Evolutionary conservation across 129 eudicot genomes (phyloP), one percentile per base, ranked within the genome.

Genomic region (Artemisia argyi): DNA sequence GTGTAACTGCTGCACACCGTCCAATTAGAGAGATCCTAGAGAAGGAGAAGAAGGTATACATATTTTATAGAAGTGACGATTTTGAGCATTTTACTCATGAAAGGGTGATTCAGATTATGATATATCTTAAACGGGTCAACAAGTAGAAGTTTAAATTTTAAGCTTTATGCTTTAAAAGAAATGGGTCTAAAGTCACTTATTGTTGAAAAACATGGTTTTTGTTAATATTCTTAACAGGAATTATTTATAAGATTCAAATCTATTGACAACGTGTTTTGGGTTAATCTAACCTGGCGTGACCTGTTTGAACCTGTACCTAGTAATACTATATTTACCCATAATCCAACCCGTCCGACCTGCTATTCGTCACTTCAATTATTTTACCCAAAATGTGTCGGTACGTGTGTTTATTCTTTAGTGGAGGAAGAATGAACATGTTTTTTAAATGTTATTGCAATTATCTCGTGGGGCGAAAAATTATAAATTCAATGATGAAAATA

Each of bases 1-100:
- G 98, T 80, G 96, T 93, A 52, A 83, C 98, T 44, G 98, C 98
- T 67, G 98, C 98, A 8, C 96, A 93, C 77, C 78, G 95, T 44
- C 96, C 98, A 17, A 87, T 93, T 49, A 87, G 96, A 72, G 96
- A 93, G 76, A 84, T 93, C 54, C n/a, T 93, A 78, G 89, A 85
- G 67, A 87, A 76, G 49, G 98, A 93, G 76, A 93, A 89, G 63
- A 84, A 87, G 95, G 98, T 90, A 67, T 16, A 68, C 26, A 12
- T 58, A 2, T 5, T 65, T 70, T 11, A 2, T 39, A 39, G 11
- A 39, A 39, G 11, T 39, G 46, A 19, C 11, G 10, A 3, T 26
- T 57, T 57, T 11, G 20, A 57, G 26, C 62, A 20, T 5, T 57
- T 57, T 17, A 57, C 62, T 57, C 11, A 19, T 19, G 1, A 18